Evolutionary conservation across 129 eudicot species (phyloP), one percentile per base, ranked within the genome.

Genomic region (Scalesia atractyloides): DNA sequence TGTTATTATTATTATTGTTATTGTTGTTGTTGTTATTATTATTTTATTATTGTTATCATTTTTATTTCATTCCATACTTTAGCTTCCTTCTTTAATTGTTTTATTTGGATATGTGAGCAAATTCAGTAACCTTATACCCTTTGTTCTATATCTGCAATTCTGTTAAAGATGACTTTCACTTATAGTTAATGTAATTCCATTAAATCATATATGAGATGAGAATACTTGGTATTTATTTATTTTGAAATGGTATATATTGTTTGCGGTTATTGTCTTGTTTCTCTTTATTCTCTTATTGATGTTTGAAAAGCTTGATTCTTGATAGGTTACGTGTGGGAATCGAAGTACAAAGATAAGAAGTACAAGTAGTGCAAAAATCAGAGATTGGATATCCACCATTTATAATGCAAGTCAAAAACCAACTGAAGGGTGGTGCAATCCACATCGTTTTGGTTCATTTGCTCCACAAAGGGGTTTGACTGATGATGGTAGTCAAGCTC

Each of bases 361-460:
- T 64, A 81, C 97, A 50, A 87, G 91, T 69, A 62, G 50, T 52
- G 84, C 83, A 69, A 94, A 86, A 86, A 79, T 85, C 41, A 80
- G 66, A 77, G 91, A 80, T 65, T 94, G 99, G 99, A 74, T 94
- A 57, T 82, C 87, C 34, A 88, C 96, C 73, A 94, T 94, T 36
- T 89, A 90, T 76, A 84, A 78, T 72, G 84, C 88, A 22, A 86
- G 84, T 75, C 80, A 82, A 70, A 86, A 72, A 73, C 86, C 81
- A 64, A 57, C 72, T 46, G 98, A 90, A 82, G 86, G 96, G 24
- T 88, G 98, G 98, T 94, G 89, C 73, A 85, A 81, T 73, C 80
- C 96, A 60, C 96, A 94, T 51, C 93, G 96, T 59, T 94, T 87
- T 86, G 85, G 87, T 60, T 94, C 99, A 1, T 94, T 79, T 81